These are phyloP conservation scores for Fallopia convolvulus DNA, from an alignment of 148 eudicot species.

Conservation along the genomic window DNA sequence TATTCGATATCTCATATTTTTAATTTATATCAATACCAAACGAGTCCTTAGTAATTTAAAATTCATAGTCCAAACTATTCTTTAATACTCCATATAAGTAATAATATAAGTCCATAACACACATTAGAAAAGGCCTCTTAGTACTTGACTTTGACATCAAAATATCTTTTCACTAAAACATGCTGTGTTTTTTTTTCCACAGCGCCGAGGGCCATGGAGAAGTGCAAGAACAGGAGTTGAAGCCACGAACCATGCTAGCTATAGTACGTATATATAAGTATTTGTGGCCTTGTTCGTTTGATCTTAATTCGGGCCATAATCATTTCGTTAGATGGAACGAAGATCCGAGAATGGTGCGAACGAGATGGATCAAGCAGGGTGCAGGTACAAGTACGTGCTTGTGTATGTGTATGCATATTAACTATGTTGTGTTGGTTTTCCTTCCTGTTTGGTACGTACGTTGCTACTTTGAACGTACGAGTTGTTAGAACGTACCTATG, in stretches of 20 bases:
- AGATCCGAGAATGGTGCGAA: slow-evolving; percentile 10
- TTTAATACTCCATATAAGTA: too few relatives aligned
- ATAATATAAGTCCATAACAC: too few relatives aligned
- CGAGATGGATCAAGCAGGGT: slow-evolving; percentile 38
- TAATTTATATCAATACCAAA: too few relatives aligned
- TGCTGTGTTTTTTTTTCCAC: slow-evolving; percentile 7
- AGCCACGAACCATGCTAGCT: background rate
- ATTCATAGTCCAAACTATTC: too few relatives aligned
- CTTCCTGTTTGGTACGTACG: background rate
- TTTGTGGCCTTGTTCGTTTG: slow-evolving; percentile 34
- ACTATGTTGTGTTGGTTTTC: background rate
- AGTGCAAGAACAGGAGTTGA: slow-evolving; percentile 50
- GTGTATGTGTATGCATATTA: slow-evolving; percentile 17
- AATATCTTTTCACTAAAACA: background rate
- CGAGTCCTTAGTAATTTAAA: too few relatives aligned
- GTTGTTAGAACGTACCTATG: background rate
- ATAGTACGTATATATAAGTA: background rate
- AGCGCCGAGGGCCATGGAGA: slow-evolving; percentile 68
- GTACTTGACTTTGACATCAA: background rate
- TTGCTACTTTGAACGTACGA: background rate
- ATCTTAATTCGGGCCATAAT: slow-evolving; percentile 25
- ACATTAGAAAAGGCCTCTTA: too few relatives aligned
- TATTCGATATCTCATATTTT: too few relatives aligned
- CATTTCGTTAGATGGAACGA: background rate
- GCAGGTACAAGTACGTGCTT: slow-evolving; percentile 19